These are phyloP conservation scores for Entomortierella chlamydospora DNA, from an alignment of 192 early-diverging fungal genomes.

Conservation along the genomic window DNA sequence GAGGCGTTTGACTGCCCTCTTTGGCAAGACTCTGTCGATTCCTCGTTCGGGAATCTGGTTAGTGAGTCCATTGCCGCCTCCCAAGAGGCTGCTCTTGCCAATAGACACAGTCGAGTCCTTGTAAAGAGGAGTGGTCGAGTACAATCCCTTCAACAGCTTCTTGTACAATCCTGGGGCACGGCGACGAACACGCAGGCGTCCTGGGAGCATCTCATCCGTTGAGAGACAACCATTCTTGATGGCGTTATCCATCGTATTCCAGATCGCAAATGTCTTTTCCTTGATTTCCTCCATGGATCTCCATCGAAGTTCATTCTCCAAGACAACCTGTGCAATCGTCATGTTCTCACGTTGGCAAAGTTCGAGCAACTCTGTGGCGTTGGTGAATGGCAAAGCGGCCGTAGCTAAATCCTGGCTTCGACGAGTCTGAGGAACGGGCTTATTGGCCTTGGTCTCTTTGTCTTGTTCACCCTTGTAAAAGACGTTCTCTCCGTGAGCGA, in stretches of 20 bases:
- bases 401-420: slow-evolving; percentile 78
- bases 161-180: slow-evolving; percentile 89
- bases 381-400: slow-evolving; percentile 86
- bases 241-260: slow-evolving; percentile 93
- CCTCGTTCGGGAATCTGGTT: slow-evolving; percentile 22
- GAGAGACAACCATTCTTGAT: slow-evolving; percentile 82
- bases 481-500: slow-evolving; percentile 73
- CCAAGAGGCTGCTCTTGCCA: slow-evolving; percentile 1
- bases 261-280: slow-evolving; percentile 79
- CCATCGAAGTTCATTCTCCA: slow-evolving; percentile 94
- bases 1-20: slow-evolving; percentile 62
- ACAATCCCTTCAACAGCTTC: slow-evolving; percentile 85
- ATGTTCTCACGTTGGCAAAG: slow-evolving; percentile 86
- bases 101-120: slow-evolving; percentile 22
- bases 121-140: slow-evolving; percentile 55
- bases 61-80: slow-evolving; percentile 9
- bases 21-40: slow-evolving; percentile 57
- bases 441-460: slow-evolving; percentile 50
- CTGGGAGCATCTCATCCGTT: slow-evolving; percentile 75
- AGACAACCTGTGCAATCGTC: slow-evolving; percentile 96
- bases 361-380: slow-evolving; percentile 80
- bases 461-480: slow-evolving; percentile 61
- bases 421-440: slow-evolving; percentile 60
- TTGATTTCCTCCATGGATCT: slow-evolving; percentile 83
- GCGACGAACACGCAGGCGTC: slow-evolving; percentile 82